Base-by-base conservation (phyloP, 1,284 basidiomycete genomes). In the Cutaneotrichosporon sp. region DNA sequence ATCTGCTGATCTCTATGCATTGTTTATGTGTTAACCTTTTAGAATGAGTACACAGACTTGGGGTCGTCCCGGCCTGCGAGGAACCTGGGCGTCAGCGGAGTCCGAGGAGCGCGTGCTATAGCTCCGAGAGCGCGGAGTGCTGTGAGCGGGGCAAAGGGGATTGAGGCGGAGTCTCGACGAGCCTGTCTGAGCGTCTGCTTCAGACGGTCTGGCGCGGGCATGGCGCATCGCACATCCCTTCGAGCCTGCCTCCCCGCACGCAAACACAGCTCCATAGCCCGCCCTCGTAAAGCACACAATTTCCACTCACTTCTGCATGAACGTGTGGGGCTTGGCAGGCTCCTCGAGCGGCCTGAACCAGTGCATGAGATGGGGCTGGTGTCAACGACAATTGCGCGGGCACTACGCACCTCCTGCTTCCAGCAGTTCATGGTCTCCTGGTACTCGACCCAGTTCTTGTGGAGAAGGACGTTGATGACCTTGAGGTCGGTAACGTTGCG, bases 361-460 rank as follows among this genome's bases (percentile, higher is more conserved):
- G 52, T 71, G 62, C 67, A 75, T 69, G 50, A 77, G 53, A 58
- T 76, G 73, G 23, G 74, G 68, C 75, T 76, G 54, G 1, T 22
- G 35, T 49, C 38, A 49, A 30, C 47, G 3, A 9, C 37, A 14
- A n/a, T 22, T 26, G 8, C 21, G 14, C 5, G 20, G 10, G 14
- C 39, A 14, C 17, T 4, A 37, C 74, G 61, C 63, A 77, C 76
- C 62, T 77, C 73, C 78, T 89, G 87, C 74, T 93, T 93, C 92
- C 92, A 97, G 63, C 81, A 82, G 72, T 97, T 97, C 80, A 96
- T 81, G 44, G 87, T 87, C 80, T 93, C 96, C 79, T 98, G 96
- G 71, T 85, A 92, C 66, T 97, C 92, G 76, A 85, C 85, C 60
- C 85, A 79, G 57, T 83, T 83, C 80, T 97, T 97, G 74, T 86